These are phyloP conservation scores for Dryas drummondii DNA, from an alignment of 306 rosid genomes.

Conservation along the genomic window DNA sequence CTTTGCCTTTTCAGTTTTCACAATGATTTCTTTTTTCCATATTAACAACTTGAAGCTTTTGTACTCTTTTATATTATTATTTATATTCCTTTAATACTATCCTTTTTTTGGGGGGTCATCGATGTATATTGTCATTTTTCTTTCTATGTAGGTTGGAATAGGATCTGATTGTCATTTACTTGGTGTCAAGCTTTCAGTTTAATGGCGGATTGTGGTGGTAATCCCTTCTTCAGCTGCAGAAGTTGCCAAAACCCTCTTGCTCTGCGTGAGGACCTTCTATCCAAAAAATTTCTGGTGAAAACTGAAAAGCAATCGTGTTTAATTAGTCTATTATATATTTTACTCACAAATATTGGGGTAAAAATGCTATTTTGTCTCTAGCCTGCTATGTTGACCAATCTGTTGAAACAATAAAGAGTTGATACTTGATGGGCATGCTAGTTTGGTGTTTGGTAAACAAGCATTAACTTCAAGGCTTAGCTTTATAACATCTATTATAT, in stretches of 20 bases:
- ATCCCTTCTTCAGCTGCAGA: conserved; percentile 28
- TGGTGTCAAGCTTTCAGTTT: conserved; percentile 5
- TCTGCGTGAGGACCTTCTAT: conserved; percentile 28
- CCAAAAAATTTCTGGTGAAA: conserved; percentile 34
- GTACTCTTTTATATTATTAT: too few relatives aligned
- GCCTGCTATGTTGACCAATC: too few relatives aligned
- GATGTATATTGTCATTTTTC: too few relatives aligned
- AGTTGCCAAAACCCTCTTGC: conserved; percentile 40
- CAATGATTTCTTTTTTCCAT: too few relatives aligned
- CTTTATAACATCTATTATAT: too few relatives aligned
- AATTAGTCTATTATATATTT: too few relatives aligned
- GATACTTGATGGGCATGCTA: not conserved
- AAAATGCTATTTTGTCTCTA: too few relatives aligned
- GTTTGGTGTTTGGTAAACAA: not conserved
- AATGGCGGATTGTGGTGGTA: conserved; percentile 23
- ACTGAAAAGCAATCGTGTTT: not conserved
- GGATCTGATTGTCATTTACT: not conserved
- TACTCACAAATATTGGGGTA: too few relatives aligned
- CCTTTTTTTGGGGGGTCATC: not conserved
- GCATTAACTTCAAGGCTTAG: not conserved
- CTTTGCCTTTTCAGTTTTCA: too few relatives aligned
- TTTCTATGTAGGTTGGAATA: not conserved
- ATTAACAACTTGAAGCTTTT: too few relatives aligned
- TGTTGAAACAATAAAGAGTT: too few relatives aligned
- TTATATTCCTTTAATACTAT: too few relatives aligned